A percentile compares a stretch with the other conserved stretches of the same genome.
Conservation (phyloP, 371 early-diverging fungal genomes). For the Mycotypha africana region DNA sequence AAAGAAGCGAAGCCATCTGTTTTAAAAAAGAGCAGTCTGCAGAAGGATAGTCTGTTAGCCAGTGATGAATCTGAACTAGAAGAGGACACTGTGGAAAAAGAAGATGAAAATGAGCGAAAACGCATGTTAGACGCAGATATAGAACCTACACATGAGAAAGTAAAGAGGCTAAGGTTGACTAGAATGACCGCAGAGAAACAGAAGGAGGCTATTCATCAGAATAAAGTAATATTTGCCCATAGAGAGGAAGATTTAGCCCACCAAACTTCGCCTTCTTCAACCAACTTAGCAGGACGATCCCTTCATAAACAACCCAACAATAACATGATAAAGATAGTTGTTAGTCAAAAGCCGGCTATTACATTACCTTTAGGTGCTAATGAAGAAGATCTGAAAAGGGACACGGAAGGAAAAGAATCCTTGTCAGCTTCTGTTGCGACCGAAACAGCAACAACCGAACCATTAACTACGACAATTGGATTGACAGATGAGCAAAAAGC, state of each 20-base stretch:
- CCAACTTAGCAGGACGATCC: not conserved
- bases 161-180: slow-evolving; percentile 12
- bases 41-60: slow-evolving; percentile 37
- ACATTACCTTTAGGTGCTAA: too few species aligned
- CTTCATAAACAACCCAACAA: not conserved
- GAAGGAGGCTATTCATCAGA: slow-evolving; percentile 4
- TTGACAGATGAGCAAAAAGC: slow-evolving; percentile 8
- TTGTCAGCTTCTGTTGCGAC: too few species aligned
- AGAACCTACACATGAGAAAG: too few species aligned
- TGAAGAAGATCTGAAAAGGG: too few species aligned
- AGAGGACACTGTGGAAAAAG: slow-evolving; percentile 33
- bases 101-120: too few species aligned
- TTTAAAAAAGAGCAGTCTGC: slow-evolving; percentile 28
- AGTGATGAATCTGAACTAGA: slow-evolving; percentile 60
- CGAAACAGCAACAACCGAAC: not conserved
- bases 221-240: too few species aligned
- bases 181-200: slow-evolving; percentile 21
- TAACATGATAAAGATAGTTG: slow-evolving; percentile 2
- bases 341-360: too few species aligned
- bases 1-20: slow-evolving; percentile 25
- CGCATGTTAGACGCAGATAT: too few species aligned
- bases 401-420: too few species aligned
- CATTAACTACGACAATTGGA: not conserved
- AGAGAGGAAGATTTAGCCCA: not conserved
- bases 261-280: not conserved